Conservation (phyloP, 2,329 filamentous ascomycete species). For the Cladophialophora immunda region DNA sequence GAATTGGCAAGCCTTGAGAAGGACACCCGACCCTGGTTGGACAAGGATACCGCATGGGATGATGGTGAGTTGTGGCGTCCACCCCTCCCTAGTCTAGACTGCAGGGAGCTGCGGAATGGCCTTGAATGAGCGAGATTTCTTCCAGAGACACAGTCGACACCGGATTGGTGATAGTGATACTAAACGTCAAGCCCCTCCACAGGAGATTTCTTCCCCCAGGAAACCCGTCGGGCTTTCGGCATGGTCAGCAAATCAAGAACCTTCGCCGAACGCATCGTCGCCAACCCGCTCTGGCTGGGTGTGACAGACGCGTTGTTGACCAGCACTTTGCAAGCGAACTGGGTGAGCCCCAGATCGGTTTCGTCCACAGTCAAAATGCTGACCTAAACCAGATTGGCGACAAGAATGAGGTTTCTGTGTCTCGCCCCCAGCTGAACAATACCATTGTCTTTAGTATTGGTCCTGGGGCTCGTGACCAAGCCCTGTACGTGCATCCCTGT, state of each 20-base stretch:
- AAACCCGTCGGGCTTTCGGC: conserved; percentile 41
- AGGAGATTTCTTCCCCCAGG: conserved; percentile 41
- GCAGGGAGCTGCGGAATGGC: neutral
- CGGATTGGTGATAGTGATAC: neutral
- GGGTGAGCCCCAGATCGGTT: conserved; percentile 13
- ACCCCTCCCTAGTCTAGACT: neutral
- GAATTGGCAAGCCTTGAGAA: conserved; percentile 33
- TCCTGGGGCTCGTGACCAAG: conserved; percentile 46
- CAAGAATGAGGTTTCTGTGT: conserved; percentile 34
- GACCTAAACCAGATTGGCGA: conserved; percentile 26
- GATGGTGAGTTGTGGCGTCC: conserved; percentile 13
- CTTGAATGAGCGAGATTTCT: neutral
- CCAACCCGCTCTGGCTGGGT: conserved; percentile 38
- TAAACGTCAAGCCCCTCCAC: neutral
- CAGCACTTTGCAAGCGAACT: conserved; percentile 19
- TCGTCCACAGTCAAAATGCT: neutral
- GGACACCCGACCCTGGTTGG: conserved; percentile 39
- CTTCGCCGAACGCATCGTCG: conserved; percentile 37
- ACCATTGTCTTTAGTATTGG: conserved; percentile 50
- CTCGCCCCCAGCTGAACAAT: conserved; percentile 43
- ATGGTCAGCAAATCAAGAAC: conserved; percentile 39
- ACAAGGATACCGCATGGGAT: conserved; percentile 36
- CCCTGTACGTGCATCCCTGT: conserved; percentile 31
- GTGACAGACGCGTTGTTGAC: conserved; percentile 35
- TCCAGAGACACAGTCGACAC: neutral